These are phyloP conservation scores for Xylaria sp. DNA, from an alignment of 2,329 filamentous ascomycete genomes.

Conservation along the genomic window DNA sequence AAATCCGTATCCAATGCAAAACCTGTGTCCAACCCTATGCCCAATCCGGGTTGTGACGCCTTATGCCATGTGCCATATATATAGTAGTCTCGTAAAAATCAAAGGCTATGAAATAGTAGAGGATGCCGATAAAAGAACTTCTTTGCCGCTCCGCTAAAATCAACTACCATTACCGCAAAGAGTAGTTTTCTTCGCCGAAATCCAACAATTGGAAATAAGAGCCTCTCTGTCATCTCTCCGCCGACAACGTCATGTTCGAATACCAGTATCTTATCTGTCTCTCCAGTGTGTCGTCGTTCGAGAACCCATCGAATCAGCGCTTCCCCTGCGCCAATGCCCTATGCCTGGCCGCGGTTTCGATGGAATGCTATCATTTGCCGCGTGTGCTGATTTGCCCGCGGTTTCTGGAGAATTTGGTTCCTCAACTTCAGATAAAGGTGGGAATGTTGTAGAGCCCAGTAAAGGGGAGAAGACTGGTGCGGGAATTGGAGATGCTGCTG, in stretches of 20 bases:
- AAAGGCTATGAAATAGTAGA: neutral
- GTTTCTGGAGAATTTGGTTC: slow-evolving; percentile 39
- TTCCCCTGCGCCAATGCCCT: slow-evolving; percentile 57
- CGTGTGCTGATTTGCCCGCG: slow-evolving; percentile 23
- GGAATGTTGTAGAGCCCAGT: slow-evolving; percentile 46
- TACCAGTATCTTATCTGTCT: slow-evolving; percentile 72
- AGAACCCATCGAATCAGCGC: slow-evolving; percentile 74
- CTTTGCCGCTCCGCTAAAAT: neutral
- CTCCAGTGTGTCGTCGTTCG: slow-evolving; percentile 72
- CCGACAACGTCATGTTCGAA: slow-evolving; percentile 72
- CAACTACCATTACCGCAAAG: neutral
- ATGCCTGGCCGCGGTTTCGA: slow-evolving; percentile 47
- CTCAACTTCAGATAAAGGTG: slow-evolving; percentile 55
- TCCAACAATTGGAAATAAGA: neutral
- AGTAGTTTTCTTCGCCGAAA: neutral
- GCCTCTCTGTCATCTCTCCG: slow-evolving; percentile 57
- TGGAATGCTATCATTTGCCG: slow-evolving; percentile 35
- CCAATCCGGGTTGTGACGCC: slow-evolving; percentile 2
- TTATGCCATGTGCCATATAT: slow-evolving; percentile 19
- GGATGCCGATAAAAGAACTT: neutral
- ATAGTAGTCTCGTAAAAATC: neutral
- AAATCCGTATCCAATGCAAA: slow-evolving; percentile 23
- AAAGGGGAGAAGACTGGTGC: slow-evolving; percentile 42
- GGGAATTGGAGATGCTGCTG: slow-evolving; percentile 41
- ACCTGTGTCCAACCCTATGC: slow-evolving; percentile 9